phyloP scores from a whole-genome alignment of 495 filamentous ascomycete species.

The Neurospora sp. region DNA sequence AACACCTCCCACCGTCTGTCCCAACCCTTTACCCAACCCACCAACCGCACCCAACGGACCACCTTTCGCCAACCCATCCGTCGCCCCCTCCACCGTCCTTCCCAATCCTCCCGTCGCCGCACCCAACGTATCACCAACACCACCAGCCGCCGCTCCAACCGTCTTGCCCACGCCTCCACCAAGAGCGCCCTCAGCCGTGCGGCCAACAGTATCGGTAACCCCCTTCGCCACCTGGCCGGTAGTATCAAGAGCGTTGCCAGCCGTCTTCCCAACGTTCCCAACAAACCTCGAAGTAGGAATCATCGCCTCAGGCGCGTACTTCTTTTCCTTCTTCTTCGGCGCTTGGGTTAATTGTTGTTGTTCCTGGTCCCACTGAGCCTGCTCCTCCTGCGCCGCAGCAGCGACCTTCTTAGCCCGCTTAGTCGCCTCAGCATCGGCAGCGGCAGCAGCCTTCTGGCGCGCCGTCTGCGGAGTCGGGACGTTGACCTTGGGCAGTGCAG shows the following conservation, averaged over 20 bases:
- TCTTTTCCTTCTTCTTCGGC: slow-evolving; percentile 12
- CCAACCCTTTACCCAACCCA: slow-evolving; percentile 12
- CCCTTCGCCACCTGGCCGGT: background rate
- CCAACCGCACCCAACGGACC: slow-evolving; percentile 16
- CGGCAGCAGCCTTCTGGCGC: background rate
- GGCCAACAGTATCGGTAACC: slow-evolving; percentile 7
- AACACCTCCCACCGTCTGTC: slow-evolving; percentile 16
- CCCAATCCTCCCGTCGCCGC: slow-evolving; percentile 2
- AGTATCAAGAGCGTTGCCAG: background rate
- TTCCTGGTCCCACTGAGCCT: background rate
- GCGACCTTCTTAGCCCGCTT: background rate
- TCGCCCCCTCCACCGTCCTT: slow-evolving; percentile 13
- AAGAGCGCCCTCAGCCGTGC: background rate
- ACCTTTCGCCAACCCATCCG: slow-evolving; percentile 13
- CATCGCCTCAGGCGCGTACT: slow-evolving; percentile 14
- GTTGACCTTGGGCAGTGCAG: background rate
- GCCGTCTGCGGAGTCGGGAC: background rate
- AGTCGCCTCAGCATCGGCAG: background rate
- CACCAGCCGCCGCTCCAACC: background rate
- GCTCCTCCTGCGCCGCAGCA: background rate
- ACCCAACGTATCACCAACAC: slow-evolving; percentile 8
- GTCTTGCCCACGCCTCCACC: slow-evolving; percentile 5
- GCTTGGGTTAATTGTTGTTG: background rate
- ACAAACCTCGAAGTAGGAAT: slow-evolving; percentile 11
- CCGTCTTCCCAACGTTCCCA: background rate